Conservation (phyloP, 1,284 basidiomycete species). For the Kwoniella shivajii region DNA sequence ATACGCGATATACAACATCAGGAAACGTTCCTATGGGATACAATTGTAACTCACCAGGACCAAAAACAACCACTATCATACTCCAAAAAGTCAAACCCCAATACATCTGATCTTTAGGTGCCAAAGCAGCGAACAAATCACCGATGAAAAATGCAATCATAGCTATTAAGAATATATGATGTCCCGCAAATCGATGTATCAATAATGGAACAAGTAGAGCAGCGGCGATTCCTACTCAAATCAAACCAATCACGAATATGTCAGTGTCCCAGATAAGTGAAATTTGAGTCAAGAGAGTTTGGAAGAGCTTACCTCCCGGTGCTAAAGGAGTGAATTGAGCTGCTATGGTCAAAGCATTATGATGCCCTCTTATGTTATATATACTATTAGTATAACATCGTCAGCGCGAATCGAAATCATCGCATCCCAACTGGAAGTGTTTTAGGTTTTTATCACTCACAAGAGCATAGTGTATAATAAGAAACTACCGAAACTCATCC, state of each 20-base stretch:
- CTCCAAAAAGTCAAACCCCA: constrained; percentile 31
- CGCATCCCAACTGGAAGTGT: no score
- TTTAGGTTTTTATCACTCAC: no score
- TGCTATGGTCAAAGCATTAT: constrained; percentile 23
- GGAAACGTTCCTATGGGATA: not conserved
- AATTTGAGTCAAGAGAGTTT: not conserved
- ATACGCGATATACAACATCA: no score
- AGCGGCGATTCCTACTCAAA: constrained; percentile 22
- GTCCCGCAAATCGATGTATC: constrained; percentile 26
- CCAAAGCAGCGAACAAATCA: constrained; percentile 22
- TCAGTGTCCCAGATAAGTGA: not conserved
- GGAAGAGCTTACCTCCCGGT: constrained; percentile 13
- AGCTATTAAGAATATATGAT: constrained; percentile 31
- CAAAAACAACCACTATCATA: constrained; percentile 17
- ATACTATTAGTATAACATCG: constrained; percentile 12
- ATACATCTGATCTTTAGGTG: constrained; percentile 23
- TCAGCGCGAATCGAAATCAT: no score
- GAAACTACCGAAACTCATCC: constrained; percentile 39
- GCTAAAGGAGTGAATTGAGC: constrained; percentile 28
- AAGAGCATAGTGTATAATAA: constrained; percentile 26
- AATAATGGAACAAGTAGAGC: constrained; percentile 29
- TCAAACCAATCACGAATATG: not conserved
- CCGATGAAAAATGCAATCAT: constrained; percentile 36
- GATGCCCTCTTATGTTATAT: constrained; percentile 24
- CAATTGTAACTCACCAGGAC: constrained; percentile 14